Evolutionary conservation across 139 green algal genomes (phyloP).

Genomic region (Dunaliella sp.): DNA sequence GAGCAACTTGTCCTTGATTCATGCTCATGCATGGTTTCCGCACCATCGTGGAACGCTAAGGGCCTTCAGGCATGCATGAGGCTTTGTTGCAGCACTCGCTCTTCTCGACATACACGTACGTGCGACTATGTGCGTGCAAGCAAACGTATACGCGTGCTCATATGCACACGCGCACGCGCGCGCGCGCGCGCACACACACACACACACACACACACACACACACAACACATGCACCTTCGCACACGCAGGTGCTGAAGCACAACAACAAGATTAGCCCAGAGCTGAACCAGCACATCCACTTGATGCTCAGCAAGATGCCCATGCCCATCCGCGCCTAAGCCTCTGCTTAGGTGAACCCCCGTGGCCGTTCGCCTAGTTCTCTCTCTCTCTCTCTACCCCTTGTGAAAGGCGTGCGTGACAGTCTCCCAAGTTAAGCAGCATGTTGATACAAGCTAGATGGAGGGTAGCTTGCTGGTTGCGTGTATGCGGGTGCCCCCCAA

Average conservation of each 20-base stretch:
- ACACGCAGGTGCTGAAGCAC: slow-evolving; percentile 40
- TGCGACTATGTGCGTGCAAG: too few relatives aligned
- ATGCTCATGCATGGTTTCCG: too few relatives aligned
- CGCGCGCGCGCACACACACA: too few relatives aligned
- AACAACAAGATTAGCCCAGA: slow-evolving; percentile 62
- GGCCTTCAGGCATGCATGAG: too few relatives aligned
- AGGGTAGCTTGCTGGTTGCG: neutral
- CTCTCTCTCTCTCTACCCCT: neutral
- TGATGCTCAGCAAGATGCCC: slow-evolving; percentile 39
- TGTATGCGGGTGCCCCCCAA: neutral
- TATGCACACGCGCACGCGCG: too few relatives aligned
- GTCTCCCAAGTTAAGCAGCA: neutral
- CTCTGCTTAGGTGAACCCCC: neutral
- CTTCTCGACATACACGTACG: too few relatives aligned
- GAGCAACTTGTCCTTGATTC: too few relatives aligned
- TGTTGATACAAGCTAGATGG: neutral
- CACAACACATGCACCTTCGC: too few relatives aligned
- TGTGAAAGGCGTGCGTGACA: neutral
- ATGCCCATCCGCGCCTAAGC: slow-evolving; percentile 34
- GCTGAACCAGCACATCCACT: slow-evolving; percentile 50
- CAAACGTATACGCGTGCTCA: too few relatives aligned
- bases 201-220: too few relatives aligned
- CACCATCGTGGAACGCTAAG: too few relatives aligned
- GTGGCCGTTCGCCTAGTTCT: neutral
- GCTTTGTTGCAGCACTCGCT: too few relatives aligned